These are phyloP conservation scores for Yamadazyma sp. DNA, from an alignment of 1,139 yeast genomes.

Conservation along the genomic window DNA sequence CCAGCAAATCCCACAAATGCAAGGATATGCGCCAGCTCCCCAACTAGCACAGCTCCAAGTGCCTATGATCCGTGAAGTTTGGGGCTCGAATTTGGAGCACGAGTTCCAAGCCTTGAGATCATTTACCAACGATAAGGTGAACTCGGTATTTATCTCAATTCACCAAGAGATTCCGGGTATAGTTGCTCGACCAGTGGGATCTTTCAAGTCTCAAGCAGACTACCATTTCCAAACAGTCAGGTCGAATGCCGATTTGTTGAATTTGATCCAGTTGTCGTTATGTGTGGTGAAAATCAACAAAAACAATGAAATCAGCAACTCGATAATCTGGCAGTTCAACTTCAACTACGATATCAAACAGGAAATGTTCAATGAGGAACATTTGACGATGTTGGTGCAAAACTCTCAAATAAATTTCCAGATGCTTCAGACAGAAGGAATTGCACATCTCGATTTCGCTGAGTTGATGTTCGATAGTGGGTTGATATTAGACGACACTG, in stretches of 20 bases:
- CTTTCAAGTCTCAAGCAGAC: slow-evolving; percentile 84
- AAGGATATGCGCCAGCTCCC: slow-evolving; percentile 8
- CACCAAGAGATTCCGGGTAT: slow-evolving; percentile 96
- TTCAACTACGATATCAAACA: slow-evolving; percentile 72
- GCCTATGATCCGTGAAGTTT: slow-evolving; percentile 66
- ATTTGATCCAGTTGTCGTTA: slow-evolving; percentile 83
- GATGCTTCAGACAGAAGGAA: slow-evolving; percentile 75
- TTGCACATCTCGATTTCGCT: slow-evolving; percentile 77
- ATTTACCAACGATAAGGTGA: slow-evolving; percentile 63
- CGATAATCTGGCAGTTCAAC: slow-evolving; percentile 93
- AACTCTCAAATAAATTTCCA: slow-evolving; percentile 84
- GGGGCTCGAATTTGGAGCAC: slow-evolving; percentile 80
- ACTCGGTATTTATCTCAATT: slow-evolving; percentile 60
- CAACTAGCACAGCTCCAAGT: slow-evolving; percentile 23
- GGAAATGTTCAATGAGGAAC: slow-evolving; percentile 85
- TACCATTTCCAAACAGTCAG: slow-evolving; percentile 95
- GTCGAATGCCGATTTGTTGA: slow-evolving; percentile 83
- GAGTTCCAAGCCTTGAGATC: slow-evolving; percentile 77
- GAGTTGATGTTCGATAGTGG: slow-evolving; percentile 88
- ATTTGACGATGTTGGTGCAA: slow-evolving; percentile 63
- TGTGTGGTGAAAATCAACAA: slow-evolving; percentile 72
- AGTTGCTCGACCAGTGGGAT: slow-evolving; percentile 95
- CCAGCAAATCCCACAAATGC: slow-evolving; percentile 14
- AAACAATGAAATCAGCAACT: slow-evolving; percentile 62
- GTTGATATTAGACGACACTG: slow-evolving; percentile 65